Conservation (phyloP, 371 early-diverging fungal species). For the Mucor piriformis region DNA sequence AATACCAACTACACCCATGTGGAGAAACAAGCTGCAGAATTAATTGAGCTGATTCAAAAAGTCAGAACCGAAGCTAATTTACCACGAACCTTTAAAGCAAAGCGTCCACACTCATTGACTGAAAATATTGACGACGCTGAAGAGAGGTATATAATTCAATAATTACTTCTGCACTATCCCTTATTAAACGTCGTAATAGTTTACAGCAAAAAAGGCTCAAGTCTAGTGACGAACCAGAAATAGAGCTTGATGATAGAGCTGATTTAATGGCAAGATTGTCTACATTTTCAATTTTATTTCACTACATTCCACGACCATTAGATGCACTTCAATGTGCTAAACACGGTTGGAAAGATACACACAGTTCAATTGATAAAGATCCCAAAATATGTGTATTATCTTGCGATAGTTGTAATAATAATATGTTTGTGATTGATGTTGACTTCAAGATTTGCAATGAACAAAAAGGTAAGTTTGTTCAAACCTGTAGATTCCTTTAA, state of each 20-base stretch:
- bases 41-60: neutral
- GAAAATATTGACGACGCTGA: neutral
- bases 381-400: conserved; percentile 3
- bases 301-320: conserved; percentile 10
- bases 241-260: neutral
- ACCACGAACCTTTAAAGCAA: neutral
- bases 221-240: neutral
- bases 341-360: conserved; percentile 21
- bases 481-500: too few relatives aligned
- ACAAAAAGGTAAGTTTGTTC: conserved; percentile 16
- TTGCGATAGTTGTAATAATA: conserved; percentile 9
- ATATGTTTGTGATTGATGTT: conserved; percentile 14
- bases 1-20: neutral
- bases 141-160: neutral
- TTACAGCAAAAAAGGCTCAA: neutral
- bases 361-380: neutral
- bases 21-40: neutral
- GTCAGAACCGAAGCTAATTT: neutral
- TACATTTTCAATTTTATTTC: conserved; percentile 4
- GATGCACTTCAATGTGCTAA: conserved; percentile 19
- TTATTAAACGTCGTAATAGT: neutral
- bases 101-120: neutral
- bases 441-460: neutral
- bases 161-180: too few relatives aligned
- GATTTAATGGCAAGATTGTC: conserved; percentile 16